A percentile compares a stretch with the other conserved stretches of the same genome.
Evolutionary conservation across 192 early-diverging fungal species (phyloP).

Genomic region (Backusella morwellensis): DNA sequence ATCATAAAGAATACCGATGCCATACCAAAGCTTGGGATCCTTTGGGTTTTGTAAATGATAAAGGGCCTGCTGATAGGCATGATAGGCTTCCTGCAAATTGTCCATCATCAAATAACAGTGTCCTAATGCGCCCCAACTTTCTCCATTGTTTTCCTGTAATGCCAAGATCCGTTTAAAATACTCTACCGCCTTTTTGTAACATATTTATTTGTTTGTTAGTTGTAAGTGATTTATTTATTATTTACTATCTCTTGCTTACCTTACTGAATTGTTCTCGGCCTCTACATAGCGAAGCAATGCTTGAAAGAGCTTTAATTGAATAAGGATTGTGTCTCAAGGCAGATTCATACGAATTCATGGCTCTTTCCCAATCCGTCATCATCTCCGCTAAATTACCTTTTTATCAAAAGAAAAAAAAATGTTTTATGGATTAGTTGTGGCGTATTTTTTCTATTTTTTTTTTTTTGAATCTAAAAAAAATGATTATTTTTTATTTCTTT

Average conservation of each 20-base stretch:
- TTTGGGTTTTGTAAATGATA: constrained; percentile 88
- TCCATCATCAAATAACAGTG: constrained; percentile 97
- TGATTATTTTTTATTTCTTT: not conserved
- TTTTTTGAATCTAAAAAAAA: constrained; percentile 5
- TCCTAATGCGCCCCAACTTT: constrained; percentile 93
- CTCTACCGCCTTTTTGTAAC: constrained; percentile 69
- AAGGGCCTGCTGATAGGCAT: constrained; percentile 94
- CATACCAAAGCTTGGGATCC: constrained; percentile 99
- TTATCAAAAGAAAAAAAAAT: not conserved
- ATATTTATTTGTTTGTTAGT: not conserved
- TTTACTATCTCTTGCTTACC: constrained; percentile 31
- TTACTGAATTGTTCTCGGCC: constrained; percentile 77
- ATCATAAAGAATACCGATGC: constrained; percentile 97
- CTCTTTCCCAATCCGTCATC: constrained; percentile 74
- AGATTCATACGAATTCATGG: constrained; percentile 81
- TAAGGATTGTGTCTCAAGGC: constrained; percentile 93
- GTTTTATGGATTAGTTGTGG: not conserved
- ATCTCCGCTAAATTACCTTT: constrained; percentile 34
- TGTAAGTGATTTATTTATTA: not conserved
- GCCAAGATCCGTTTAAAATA: constrained; percentile 88
- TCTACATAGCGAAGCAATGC: constrained; percentile 81
- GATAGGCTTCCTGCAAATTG: constrained; percentile 90
- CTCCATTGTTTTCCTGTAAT: constrained; percentile 83
- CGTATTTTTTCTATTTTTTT: not conserved
- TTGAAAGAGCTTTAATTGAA: constrained; percentile 78